A percentile compares a stretch with the other conserved stretches of the same genome.
Evolutionary conservation across 2,329 filamentous ascomycete species (phyloP).

Genomic region (Scortechinia acanthostroma): DNA sequence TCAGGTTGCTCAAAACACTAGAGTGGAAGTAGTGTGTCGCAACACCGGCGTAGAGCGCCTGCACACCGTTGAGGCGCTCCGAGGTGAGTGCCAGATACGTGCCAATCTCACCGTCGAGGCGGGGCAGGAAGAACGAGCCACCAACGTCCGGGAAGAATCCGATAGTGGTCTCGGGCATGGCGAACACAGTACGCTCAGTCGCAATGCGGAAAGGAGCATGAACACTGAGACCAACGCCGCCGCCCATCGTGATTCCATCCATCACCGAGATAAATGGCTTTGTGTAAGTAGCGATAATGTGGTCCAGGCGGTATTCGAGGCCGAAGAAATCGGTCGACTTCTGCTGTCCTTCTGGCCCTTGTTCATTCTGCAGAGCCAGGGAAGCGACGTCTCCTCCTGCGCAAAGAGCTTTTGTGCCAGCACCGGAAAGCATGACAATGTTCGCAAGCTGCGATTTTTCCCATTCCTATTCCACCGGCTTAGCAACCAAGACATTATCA

Average conservation of each 20-base stretch:
- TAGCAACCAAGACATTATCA: not conserved
- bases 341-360: slow-evolving; percentile 63
- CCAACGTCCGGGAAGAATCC: slow-evolving; percentile 98
- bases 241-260: slow-evolving; percentile 98
- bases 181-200: slow-evolving; percentile 89
- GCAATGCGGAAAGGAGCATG: slow-evolving; percentile 95
- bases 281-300: slow-evolving; percentile 84
- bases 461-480: slow-evolving; percentile 61
- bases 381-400: slow-evolving; percentile 84
- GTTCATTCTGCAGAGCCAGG: slow-evolving; percentile 68
- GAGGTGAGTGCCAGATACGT: slow-evolving; percentile 92
- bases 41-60: slow-evolving; percentile 83
- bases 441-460: slow-evolving; percentile 90
- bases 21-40: slow-evolving; percentile 97
- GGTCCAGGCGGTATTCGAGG: slow-evolving; percentile 92
- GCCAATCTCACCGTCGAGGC: slow-evolving; percentile 78
- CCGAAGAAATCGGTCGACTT: slow-evolving; percentile 80
- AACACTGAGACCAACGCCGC: slow-evolving; percentile 85
- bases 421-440: slow-evolving; percentile 84
- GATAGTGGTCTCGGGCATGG: slow-evolving; percentile 97
- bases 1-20: slow-evolving; percentile 72
- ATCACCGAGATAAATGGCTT: slow-evolving; percentile 95
- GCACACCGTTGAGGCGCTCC: slow-evolving; percentile 71
- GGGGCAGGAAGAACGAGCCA: slow-evolving; percentile 88
- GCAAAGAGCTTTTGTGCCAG: slow-evolving; percentile 79